These are phyloP conservation scores for Puccinia coronata DNA, from an alignment of 1,284 basidiomycete species.

Conservation along the genomic window DNA sequence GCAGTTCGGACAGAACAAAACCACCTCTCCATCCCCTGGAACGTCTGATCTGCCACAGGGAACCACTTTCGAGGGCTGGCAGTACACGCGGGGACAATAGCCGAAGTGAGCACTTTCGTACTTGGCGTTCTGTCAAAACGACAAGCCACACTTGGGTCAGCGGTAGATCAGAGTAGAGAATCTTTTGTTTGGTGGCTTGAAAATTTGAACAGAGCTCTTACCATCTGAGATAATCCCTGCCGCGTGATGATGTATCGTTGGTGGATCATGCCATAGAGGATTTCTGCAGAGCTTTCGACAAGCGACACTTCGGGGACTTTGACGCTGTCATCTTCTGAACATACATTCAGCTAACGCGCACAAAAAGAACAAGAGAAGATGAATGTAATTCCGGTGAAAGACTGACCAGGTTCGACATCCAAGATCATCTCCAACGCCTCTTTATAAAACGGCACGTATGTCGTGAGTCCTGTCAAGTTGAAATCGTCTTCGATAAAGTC, in stretches of 20 bases:
- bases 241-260: conserved; percentile 95
- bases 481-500: conserved; percentile 99
- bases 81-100: conserved; percentile 92
- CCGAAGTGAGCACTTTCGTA: conserved; percentile 93
- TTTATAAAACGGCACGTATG: conserved; percentile 96
- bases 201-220: conserved; percentile 58
- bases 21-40: conserved; percentile 97
- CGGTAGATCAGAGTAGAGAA: background rate
- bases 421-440: conserved; percentile 99
- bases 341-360: conserved; percentile 9
- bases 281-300: conserved; percentile 94
- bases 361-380: no score
- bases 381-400: no score
- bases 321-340: conserved; percentile 80
- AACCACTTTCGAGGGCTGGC: conserved; percentile 82
- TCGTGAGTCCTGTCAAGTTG: conserved; percentile 92
- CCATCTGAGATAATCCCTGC: conserved; percentile 92
- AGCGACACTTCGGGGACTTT: conserved; percentile 83
- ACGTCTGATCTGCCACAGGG: conserved; percentile 95
- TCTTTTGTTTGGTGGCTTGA: background rate
- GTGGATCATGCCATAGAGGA: conserved; percentile 95
- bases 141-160: conserved; percentile 11
- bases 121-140: conserved; percentile 75
- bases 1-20: conserved; percentile 97
- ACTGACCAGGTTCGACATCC: conserved; percentile 98